Evolutionary conservation across 768 basidiomycete genomes (phyloP).

Genomic region (Paxillus rubicundulus): DNA sequence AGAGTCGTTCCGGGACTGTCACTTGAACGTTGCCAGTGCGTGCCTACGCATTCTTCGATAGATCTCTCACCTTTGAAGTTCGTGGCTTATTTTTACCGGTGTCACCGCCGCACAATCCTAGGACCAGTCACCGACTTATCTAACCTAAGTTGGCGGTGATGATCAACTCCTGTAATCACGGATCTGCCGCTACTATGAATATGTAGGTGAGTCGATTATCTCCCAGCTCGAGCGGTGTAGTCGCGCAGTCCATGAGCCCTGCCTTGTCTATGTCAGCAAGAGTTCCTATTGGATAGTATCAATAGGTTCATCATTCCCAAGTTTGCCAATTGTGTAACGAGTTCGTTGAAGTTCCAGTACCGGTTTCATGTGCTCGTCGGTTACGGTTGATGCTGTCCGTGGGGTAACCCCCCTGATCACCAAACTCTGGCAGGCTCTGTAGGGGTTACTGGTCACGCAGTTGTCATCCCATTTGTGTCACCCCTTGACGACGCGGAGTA

Average conservation of each 20-base stretch:
- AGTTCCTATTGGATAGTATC: background rate
- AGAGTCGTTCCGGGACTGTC: constrained; percentile 3
- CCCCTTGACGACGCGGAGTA: too few species aligned
- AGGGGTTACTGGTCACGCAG: background rate
- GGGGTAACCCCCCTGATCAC: background rate
- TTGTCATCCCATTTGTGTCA: background rate
- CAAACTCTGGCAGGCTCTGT: too few species aligned
- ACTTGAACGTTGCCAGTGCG: background rate
- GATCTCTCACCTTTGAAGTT: too few species aligned
- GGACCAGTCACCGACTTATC: too few species aligned
- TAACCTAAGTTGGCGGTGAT: too few species aligned
- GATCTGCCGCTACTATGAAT: background rate
- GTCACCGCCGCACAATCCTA: too few species aligned
- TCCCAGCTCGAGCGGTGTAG: background rate
- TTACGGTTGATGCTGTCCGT: background rate
- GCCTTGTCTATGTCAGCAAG: too few species aligned
- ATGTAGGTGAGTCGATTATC: background rate
- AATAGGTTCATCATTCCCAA: background rate
- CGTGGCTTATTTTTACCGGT: background rate
- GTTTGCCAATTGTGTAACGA: too few species aligned
- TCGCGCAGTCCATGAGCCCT: too few species aligned
- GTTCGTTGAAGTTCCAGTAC: too few species aligned
- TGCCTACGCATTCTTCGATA: too few species aligned
- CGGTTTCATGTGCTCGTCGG: background rate
- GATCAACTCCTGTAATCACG: background rate